Conservation (phyloP, 2,329 filamentous ascomycete species). For the Curvularia sp. region DNA sequence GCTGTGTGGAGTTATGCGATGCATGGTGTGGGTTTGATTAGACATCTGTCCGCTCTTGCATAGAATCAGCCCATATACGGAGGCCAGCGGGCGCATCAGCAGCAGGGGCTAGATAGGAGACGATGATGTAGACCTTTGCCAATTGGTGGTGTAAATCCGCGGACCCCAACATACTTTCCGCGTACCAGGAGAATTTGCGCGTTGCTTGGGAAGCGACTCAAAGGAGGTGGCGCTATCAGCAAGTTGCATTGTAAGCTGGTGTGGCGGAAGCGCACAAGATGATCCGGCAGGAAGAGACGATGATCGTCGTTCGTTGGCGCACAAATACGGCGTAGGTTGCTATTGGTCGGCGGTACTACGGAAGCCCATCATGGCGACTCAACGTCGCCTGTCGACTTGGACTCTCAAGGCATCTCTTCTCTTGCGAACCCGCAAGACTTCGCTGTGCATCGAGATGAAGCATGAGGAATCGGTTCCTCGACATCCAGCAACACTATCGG, state of each 20-base stretch:
- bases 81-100: not conserved
- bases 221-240: not conserved
- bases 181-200: not conserved
- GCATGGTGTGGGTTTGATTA: not conserved
- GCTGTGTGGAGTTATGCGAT: not conserved
- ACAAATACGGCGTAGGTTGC: not conserved
- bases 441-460: not conserved
- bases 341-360: slow-evolving; percentile 12
- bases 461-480: not conserved
- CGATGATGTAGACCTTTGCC: not conserved
- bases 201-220: not conserved
- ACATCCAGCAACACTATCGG: not conserved
- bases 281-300: not conserved
- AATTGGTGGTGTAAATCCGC: not conserved
- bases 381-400: slow-evolving; percentile 7
- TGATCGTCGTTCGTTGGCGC: not conserved
- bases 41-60: slow-evolving; percentile 2
- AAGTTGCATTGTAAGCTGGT: not conserved
- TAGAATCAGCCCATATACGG: slow-evolving; percentile 2
- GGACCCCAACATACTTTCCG: not conserved
- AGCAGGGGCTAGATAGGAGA: not conserved
- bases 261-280: not conserved
- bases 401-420: not conserved
- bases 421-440: not conserved
- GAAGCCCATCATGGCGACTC: slow-evolving; percentile 2